A percentile compares a stretch with the other conserved stretches of the same genome.
Evolutionary conservation across 23 red algal genomes (phyloP).

Genomic region (Gracilaria gracilis): DNA sequence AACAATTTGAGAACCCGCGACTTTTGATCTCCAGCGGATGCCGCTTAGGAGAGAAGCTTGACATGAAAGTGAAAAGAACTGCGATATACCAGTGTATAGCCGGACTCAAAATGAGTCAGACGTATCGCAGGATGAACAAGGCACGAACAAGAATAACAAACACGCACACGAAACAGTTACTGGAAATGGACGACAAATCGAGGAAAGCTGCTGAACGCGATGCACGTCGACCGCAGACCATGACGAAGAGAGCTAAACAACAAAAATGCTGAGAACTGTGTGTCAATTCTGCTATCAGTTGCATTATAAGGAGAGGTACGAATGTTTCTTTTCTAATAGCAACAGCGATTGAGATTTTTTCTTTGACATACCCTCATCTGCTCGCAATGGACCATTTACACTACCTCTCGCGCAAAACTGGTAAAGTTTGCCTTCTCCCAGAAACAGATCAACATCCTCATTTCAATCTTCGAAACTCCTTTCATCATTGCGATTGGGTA

Average conservation of each 20-base stretch:
- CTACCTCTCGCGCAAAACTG: too few species aligned
- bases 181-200: constrained; percentile 48
- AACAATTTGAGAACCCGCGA: constrained; percentile 52
- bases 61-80: constrained; percentile 52
- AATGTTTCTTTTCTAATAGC: not conserved
- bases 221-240: constrained; percentile 33
- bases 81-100: constrained; percentile 49
- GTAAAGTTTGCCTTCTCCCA: too few species aligned
- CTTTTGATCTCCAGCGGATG: constrained; percentile 50
- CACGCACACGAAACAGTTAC: constrained; percentile 12
- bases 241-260: constrained; percentile 59
- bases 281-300: not conserved
- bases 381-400: not conserved
- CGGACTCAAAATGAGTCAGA: constrained; percentile 27
- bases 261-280: not conserved
- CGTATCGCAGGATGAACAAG: constrained; percentile 48
- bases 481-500: too few species aligned
- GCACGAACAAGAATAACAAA: constrained; percentile 3
- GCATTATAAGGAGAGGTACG: not conserved
- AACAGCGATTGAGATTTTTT: not conserved
- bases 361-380: not conserved
- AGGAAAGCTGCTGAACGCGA: constrained; percentile 43
- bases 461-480: too few species aligned
- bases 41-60: constrained; percentile 22
- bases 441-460: too few species aligned